Conservation (phyloP, 345 rosid genomes). For the Microcos paniculata region DNA sequence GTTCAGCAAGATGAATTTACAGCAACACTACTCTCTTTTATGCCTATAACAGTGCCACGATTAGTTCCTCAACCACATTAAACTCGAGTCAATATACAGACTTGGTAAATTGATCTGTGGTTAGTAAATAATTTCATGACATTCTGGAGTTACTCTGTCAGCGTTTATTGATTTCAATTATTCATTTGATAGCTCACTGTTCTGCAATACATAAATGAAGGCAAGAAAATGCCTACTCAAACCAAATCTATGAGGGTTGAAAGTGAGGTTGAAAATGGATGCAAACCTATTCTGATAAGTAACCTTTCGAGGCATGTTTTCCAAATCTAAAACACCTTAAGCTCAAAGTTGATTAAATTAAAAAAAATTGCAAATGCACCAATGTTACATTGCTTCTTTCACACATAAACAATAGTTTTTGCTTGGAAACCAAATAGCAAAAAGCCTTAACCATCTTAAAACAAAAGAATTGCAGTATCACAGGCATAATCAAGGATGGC, state of each 20-base stretch:
- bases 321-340: not conserved
- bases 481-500: not conserved
- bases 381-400: not conserved
- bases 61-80: not conserved
- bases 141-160: not conserved
- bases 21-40: not conserved
- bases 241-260: too few relatives aligned
- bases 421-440: not conserved
- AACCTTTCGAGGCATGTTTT: not conserved
- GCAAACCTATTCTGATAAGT: not conserved
- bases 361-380: not conserved
- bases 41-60: not conserved
- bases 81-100: not conserved
- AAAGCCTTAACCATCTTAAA: not conserved
- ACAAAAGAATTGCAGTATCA: not conserved
- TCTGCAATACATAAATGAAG: conserved; percentile 1
- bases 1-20: not conserved
- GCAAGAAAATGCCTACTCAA: not conserved
- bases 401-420: not conserved
- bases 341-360: not conserved
- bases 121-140: not conserved
- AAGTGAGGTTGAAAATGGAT: too few relatives aligned
- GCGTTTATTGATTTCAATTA: not conserved
- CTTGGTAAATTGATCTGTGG: not conserved
- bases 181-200: not conserved